Conservation (phyloP, 805 yeast species). For the Pichia nakasei region DNA sequence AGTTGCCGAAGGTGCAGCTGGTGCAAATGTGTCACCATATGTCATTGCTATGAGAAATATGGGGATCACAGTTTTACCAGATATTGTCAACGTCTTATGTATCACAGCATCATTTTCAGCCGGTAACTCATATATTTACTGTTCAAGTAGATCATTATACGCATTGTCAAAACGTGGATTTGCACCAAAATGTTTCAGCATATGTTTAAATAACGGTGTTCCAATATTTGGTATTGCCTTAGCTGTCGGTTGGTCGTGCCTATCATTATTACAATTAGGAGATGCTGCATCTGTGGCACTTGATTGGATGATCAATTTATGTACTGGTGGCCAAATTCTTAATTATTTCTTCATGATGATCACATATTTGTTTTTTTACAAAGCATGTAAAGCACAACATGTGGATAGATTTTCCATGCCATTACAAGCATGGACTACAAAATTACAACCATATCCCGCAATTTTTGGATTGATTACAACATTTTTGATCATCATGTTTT, state of each 20-base stretch:
- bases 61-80: slow-evolving; percentile 58
- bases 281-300: slow-evolving; percentile 21
- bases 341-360: slow-evolving; percentile 28
- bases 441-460: slow-evolving; percentile 31
- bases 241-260: slow-evolving; percentile 23
- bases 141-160: slow-evolving; percentile 59
- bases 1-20: slow-evolving; percentile 52
- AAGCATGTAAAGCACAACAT: slow-evolving; percentile 51
- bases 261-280: slow-evolving; percentile 30
- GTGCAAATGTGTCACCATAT: slow-evolving; percentile 75
- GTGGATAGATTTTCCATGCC: slow-evolving; percentile 36
- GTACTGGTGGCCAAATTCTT: slow-evolving; percentile 23
- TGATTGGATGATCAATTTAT: slow-evolving; percentile 25
- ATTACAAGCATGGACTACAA: slow-evolving; percentile 39
- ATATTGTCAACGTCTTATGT: slow-evolving; percentile 70
- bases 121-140: slow-evolving; percentile 72
- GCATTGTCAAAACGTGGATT: slow-evolving; percentile 64
- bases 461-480: slow-evolving; percentile 21
- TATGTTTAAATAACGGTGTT: slow-evolving; percentile 53
- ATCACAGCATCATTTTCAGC: slow-evolving; percentile 73
- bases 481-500: slow-evolving; percentile 28
- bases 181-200: slow-evolving; percentile 60
- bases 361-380: slow-evolving; percentile 54
- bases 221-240: slow-evolving; percentile 33
- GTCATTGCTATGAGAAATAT: slow-evolving; percentile 74